These are phyloP conservation scores for Mycosphaerella arachidis DNA, from an alignment of 2,329 filamentous ascomycete genomes.

Conservation along the genomic window DNA sequence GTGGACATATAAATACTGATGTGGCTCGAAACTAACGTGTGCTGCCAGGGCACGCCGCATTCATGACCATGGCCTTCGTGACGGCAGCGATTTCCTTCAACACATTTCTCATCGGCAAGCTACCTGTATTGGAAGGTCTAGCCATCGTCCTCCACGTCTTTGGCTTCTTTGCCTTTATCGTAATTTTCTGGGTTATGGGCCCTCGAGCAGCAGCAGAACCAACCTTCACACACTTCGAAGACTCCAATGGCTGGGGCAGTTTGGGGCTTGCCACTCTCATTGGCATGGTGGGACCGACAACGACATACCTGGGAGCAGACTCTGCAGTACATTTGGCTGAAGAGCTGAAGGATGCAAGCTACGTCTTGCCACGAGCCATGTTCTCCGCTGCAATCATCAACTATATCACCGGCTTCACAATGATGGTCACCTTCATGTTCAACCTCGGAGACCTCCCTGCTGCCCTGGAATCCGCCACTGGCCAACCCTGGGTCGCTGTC, in stretches of 20 bases:
- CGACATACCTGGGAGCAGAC: slow-evolving; percentile 20
- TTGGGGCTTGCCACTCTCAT: slow-evolving; percentile 35
- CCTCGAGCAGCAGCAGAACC: slow-evolving; percentile 28
- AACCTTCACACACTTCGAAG: slow-evolving; percentile 20
- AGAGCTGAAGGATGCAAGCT: slow-evolving; percentile 31
- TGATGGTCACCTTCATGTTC: slow-evolving; percentile 40
- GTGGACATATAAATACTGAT: not conserved
- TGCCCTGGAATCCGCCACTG: slow-evolving; percentile 20
- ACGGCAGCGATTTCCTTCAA: slow-evolving; percentile 26
- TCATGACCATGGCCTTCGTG: slow-evolving; percentile 33
- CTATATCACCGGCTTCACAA: slow-evolving; percentile 39
- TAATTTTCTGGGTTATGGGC: slow-evolving; percentile 30
- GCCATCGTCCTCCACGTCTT: slow-evolving; percentile 28
- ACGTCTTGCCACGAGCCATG: slow-evolving; percentile 38
- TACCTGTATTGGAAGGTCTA: slow-evolving; percentile 28
- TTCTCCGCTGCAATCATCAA: slow-evolving; percentile 40
- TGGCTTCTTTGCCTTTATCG: slow-evolving; percentile 31
- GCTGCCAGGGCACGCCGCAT: slow-evolving; percentile 40
- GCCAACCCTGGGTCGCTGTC: slow-evolving; percentile 32
- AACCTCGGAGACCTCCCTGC: slow-evolving; percentile 33
- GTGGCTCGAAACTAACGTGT: not conserved
- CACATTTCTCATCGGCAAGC: slow-evolving; percentile 23
- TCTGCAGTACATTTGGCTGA: slow-evolving; percentile 27
- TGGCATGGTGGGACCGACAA: slow-evolving; percentile 20
- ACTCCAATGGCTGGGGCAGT: slow-evolving; percentile 25